Percentiles rank a stretch among this genome's conserved stretches.
Evolutionary conservation across 2,329 filamentous ascomycete genomes (phyloP).

Genomic region (Coniochaeta prunicola): DNA sequence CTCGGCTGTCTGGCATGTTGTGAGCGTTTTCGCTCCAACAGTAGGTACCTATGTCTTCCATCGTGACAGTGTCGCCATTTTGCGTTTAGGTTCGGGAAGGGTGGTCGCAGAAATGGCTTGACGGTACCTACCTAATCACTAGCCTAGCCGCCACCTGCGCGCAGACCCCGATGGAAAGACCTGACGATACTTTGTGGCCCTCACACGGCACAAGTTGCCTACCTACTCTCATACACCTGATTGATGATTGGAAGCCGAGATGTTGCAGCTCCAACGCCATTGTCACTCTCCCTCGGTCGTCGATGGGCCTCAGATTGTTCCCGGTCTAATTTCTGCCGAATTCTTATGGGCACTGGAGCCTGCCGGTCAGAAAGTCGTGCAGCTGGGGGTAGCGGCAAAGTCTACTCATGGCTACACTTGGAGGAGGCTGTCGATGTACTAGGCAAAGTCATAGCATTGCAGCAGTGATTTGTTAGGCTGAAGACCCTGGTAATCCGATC

Average conservation of each 20-base stretch:
- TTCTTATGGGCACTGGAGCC: neutral
- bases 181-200: neutral
- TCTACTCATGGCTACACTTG: neutral
- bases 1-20: too few species aligned
- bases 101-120: neutral
- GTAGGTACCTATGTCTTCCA: neutral
- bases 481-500: neutral
- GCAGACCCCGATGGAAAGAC: neutral
- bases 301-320: too few species aligned
- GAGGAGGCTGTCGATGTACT: neutral
- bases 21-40: too few species aligned
- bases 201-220: neutral
- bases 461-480: neutral
- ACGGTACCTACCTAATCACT: neutral
- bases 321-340: neutral
- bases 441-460: neutral
- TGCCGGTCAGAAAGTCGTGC: neutral
- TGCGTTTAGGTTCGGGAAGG: neutral
- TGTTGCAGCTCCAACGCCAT: too few species aligned
- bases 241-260: neutral
- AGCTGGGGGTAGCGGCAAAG: neutral
- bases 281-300: too few species aligned
- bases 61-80: neutral
- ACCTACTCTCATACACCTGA: neutral
- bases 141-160: neutral